A percentile compares a stretch with the other conserved stretches of the same genome.
Evolutionary conservation across 208 protist genomes (phyloP).

Genomic region (Leishmania lainsoni): DNA sequence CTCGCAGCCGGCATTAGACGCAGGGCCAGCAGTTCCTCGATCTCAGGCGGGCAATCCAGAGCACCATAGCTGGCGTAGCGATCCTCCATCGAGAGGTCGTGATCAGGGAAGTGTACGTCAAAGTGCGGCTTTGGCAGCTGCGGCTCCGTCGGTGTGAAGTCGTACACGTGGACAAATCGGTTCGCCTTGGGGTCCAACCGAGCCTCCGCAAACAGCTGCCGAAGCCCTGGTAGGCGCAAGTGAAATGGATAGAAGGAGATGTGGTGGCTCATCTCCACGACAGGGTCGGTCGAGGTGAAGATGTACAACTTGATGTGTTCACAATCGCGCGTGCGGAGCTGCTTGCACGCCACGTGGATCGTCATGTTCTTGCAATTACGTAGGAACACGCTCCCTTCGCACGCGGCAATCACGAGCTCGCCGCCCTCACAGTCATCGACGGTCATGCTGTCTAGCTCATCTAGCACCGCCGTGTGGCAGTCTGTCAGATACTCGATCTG

Average conservation of each 20-base stretch:
- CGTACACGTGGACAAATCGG: conserved; percentile 92
- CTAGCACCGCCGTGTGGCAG: conserved; percentile 86
- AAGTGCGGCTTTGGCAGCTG: conserved; percentile 75
- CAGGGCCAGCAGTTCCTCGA: conserved; percentile 74
- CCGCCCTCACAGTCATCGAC: conserved; percentile 94
- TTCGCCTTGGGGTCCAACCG: conserved; percentile 74
- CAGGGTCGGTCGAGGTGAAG: conserved; percentile 91
- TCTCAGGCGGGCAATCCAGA: conserved; percentile 76
- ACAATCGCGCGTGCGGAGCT: conserved; percentile 92
- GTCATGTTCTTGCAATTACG: conserved; percentile 92
- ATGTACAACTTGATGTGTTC: conserved; percentile 79
- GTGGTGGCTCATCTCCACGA: conserved; percentile 90
- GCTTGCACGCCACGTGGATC: conserved; percentile 92
- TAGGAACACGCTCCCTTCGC: conserved; percentile 92
- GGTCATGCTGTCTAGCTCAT: conserved; percentile 88
- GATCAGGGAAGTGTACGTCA: conserved; percentile 71
- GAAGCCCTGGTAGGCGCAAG: conserved; percentile 69
- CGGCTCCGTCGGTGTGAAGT: conserved; percentile 82
- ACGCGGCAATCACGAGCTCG: conserved; percentile 90
- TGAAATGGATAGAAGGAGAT: conserved; percentile 86
- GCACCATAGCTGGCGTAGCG: conserved; percentile 61
- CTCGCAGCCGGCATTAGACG: conserved; percentile 75
- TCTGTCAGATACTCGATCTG: conserved; percentile 88
- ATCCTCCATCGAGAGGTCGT: conserved; percentile 69
- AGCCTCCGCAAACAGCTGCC: conserved; percentile 52